A percentile compares a stretch with the other conserved stretches of the same genome.
Conservation (phyloP, 1,139 yeast genomes). For the Suhomyces yuchorum region DNA sequence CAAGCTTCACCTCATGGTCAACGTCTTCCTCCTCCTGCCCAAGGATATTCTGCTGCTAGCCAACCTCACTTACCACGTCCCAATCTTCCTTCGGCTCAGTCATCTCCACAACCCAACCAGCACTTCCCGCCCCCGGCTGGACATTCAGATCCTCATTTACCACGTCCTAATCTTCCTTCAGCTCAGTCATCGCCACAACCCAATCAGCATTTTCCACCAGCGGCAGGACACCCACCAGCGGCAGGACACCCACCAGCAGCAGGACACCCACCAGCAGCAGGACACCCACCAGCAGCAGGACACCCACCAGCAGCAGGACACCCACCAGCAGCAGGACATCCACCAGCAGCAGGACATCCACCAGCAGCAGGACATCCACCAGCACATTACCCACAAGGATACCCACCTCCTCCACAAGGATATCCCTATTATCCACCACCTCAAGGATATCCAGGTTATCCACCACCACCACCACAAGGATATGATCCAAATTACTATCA, state of each 20-base stretch:
- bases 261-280: slow-evolving; percentile 11
- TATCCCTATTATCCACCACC: slow-evolving; percentile 9
- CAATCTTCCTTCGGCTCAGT: slow-evolving; percentile 1
- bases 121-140: not conserved
- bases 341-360: slow-evolving; percentile 4
- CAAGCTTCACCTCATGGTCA: not conserved
- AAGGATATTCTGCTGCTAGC: slow-evolving; percentile 2
- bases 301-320: slow-evolving; percentile 9
- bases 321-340: slow-evolving; percentile 7
- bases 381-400: slow-evolving; percentile 8
- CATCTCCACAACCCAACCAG: slow-evolving; percentile 1
- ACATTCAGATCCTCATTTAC: slow-evolving; percentile 1
- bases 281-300: slow-evolving; percentile 13
- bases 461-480: slow-evolving; percentile 16
- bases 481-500: slow-evolving; percentile 11
- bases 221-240: not conserved
- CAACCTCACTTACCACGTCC: slow-evolving; percentile 5
- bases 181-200: not conserved
- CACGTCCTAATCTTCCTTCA: slow-evolving; percentile 5
- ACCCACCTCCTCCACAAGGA: slow-evolving; percentile 10
- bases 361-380: slow-evolving; percentile 6
- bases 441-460: slow-evolving; percentile 7
- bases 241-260: slow-evolving; percentile 8
- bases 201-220: slow-evolving; percentile 2
- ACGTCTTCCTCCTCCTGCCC: not conserved